phyloP scores from a whole-genome alignment of 129 eudicot genomes.

The Smallanthus sonchifolius region DNA sequence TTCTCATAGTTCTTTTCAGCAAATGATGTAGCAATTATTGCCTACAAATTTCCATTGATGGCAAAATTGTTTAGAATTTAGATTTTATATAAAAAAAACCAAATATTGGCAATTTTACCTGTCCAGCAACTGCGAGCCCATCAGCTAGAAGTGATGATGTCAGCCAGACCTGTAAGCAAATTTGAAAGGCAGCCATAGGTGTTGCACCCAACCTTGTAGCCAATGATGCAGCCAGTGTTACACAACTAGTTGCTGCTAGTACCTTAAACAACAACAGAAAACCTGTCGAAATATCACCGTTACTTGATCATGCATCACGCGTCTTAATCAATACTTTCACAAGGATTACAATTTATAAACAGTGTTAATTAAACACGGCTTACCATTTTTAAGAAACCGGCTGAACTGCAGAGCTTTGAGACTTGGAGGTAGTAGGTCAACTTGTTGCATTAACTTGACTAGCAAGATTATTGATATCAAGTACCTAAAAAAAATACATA shows the following conservation, averaged over 20 bases:
- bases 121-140: conserved; percentile 93
- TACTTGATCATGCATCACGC: background rate
- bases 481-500: conserved; percentile 17
- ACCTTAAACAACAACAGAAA: conserved; percentile 54
- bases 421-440: conserved; percentile 67
- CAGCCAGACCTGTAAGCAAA: conserved; percentile 84
- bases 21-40: conserved; percentile 88
- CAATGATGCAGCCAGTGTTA: conserved; percentile 72
- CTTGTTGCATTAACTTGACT: conserved; percentile 53
- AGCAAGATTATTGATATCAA: conserved; percentile 49
- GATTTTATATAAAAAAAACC: background rate
- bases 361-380: background rate
- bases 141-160: conserved; percentile 90
- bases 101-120: conserved; percentile 34
- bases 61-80: background rate
- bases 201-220: conserved; percentile 72
- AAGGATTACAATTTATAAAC: background rate
- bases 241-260: conserved; percentile 77
- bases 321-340: background rate
- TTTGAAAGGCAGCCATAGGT: conserved; percentile 81
- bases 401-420: conserved; percentile 50
- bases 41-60: conserved; percentile 32
- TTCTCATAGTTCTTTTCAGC: conserved; percentile 80
- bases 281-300: conserved; percentile 30
- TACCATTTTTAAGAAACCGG: conserved; percentile 72